These are phyloP conservation scores for Ophiostoma pallidulum DNA, from an alignment of 2,329 filamentous ascomycete genomes.

Conservation along the genomic window DNA sequence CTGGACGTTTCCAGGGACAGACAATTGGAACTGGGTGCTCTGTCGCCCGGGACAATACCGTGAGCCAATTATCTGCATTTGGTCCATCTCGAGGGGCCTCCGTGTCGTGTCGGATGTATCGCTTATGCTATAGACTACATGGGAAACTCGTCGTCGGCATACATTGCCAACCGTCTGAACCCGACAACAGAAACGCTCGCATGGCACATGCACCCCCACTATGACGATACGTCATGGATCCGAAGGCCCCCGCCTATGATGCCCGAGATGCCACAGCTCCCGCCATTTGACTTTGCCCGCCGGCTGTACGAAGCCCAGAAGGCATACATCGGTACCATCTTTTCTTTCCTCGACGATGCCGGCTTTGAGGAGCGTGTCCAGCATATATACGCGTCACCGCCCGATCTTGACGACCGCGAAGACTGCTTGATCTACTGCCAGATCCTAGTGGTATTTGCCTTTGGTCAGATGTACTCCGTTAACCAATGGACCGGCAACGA, in stretches of 20 bases:
- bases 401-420: background rate
- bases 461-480: constrained; percentile 8
- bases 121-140: background rate
- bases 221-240: constrained; percentile 6
- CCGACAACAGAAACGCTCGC: constrained; percentile 2
- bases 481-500: constrained; percentile 8
- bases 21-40: constrained; percentile 8
- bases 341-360: constrained; percentile 1
- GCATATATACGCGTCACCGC: background rate
- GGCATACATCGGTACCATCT: constrained; percentile 8
- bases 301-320: constrained; percentile 25
- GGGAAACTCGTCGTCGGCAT: constrained; percentile 5
- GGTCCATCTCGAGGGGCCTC: background rate
- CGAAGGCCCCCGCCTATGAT: background rate
- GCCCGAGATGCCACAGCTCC: constrained; percentile 5
- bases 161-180: constrained; percentile 7
- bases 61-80: background rate
- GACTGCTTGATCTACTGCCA: constrained; percentile 4
- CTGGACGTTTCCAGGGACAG: constrained; percentile 4
- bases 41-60: constrained; percentile 1
- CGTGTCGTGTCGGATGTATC: background rate
- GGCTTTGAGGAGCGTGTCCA: background rate
- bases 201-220: constrained; percentile 5
- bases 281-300: constrained; percentile 32
- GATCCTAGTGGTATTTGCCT: constrained; percentile 2